A percentile compares a stretch with the other conserved stretches of the same genome.
Evolutionary conservation across 805 yeast species (phyloP).

Genomic region (Clavispora phyllophila): DNA sequence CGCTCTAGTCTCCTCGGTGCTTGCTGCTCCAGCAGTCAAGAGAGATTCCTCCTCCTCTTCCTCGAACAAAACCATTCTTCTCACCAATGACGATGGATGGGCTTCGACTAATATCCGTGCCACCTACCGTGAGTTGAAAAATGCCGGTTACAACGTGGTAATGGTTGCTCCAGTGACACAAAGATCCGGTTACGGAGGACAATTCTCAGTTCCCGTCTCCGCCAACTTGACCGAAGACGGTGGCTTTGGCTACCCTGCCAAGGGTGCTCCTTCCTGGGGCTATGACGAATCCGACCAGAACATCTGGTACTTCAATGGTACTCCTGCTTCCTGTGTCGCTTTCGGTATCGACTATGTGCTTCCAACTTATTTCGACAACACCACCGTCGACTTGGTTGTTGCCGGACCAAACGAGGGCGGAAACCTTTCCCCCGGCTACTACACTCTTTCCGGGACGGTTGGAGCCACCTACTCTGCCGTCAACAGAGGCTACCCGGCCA

Average conservation of each 20-base stretch:
- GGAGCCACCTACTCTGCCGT: slow-evolving; percentile 22
- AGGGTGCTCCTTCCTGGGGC: slow-evolving; percentile 54
- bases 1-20: slow-evolving; percentile 15
- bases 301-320: slow-evolving; percentile 27
- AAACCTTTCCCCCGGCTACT: slow-evolving; percentile 24
- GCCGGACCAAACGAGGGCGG: slow-evolving; percentile 29
- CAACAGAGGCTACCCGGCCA: slow-evolving; percentile 22
- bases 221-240: slow-evolving; percentile 39
- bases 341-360: slow-evolving; percentile 23
- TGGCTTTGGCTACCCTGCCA: slow-evolving; percentile 42
- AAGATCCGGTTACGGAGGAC: slow-evolving; percentile 33
- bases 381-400: slow-evolving; percentile 21
- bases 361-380: slow-evolving; percentile 17
- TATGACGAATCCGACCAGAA: slow-evolving; percentile 37
- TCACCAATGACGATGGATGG: slow-evolving; percentile 57
- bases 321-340: slow-evolving; percentile 23
- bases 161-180: slow-evolving; percentile 18
- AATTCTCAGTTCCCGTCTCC: slow-evolving; percentile 39
- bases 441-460: slow-evolving; percentile 24
- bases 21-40: slow-evolving; percentile 20
- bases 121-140: slow-evolving; percentile 38
- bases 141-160: slow-evolving; percentile 17
- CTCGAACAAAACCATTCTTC: slow-evolving; percentile 36
- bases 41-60: slow-evolving; percentile 11
- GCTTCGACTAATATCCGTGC: slow-evolving; percentile 54